phyloP scores from a whole-genome alignment of 306 rosid genomes.

The Rubus idaeus region DNA sequence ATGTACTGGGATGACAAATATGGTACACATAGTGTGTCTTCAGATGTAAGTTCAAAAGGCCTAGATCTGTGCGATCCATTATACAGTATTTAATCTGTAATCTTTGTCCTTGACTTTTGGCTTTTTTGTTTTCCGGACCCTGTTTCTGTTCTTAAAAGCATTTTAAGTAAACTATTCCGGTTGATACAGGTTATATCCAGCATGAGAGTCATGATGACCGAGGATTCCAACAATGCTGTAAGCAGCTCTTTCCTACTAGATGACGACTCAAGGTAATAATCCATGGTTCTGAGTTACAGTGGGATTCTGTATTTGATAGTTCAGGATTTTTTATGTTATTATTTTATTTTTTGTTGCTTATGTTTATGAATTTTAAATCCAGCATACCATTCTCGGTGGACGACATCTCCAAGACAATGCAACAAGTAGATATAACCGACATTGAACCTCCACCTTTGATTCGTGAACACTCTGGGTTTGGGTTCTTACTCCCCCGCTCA shows the following conservation, averaged over 20 bases:
- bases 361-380: slow-evolving; percentile 32
- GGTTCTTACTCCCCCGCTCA: slow-evolving; percentile 81
- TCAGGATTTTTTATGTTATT: background rate
- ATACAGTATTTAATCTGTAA: background rate
- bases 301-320: background rate
- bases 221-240: slow-evolving; percentile 87
- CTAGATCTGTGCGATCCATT: background rate
- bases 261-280: slow-evolving; percentile 88
- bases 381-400: slow-evolving; percentile 99
- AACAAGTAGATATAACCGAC: slow-evolving; percentile 82
- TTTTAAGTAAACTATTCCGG: background rate
- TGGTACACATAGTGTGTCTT: slow-evolving; percentile 95
- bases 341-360: slow-evolving; percentile 10
- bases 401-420: slow-evolving; percentile 94
- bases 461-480: slow-evolving; percentile 96
- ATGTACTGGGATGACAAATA: slow-evolving; percentile 99
- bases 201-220: slow-evolving; percentile 93
- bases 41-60: slow-evolving; percentile 66
- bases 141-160: slow-evolving; percentile 1
- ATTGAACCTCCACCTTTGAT: slow-evolving; percentile 97
- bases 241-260: slow-evolving; percentile 97
- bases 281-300: background rate
- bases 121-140: slow-evolving; percentile 21
- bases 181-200: slow-evolving; percentile 69
- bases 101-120: background rate